Conservation (phyloP, 192 early-diverging fungal species). For the Rhizophagus clarus region DNA sequence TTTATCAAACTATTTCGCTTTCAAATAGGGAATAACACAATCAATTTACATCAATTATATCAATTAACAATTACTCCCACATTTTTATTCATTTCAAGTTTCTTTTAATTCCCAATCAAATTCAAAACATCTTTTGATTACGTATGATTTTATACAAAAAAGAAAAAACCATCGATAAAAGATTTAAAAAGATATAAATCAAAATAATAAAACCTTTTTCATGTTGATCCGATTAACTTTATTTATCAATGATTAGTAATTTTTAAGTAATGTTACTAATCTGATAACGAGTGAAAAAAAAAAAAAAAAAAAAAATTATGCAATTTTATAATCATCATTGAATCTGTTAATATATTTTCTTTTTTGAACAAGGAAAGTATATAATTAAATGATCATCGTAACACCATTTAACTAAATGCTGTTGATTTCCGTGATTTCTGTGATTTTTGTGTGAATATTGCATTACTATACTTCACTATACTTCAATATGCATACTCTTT, state of each 20-base stretch:
- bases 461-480: neutral
- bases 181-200: too few relatives aligned
- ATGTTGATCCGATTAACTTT: neutral
- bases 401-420: constrained; percentile 6
- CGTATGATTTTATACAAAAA: too few relatives aligned
- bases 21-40: neutral
- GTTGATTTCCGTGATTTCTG: neutral
- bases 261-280: neutral
- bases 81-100: too few relatives aligned
- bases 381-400: neutral
- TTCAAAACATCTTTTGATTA: too few relatives aligned
- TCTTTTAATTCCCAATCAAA: too few relatives aligned
- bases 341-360: neutral
- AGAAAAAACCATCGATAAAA: too few relatives aligned
- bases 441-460: constrained; percentile 11
- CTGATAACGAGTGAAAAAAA: too few relatives aligned
- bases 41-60: too few relatives aligned
- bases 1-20: neutral
- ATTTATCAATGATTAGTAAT: neutral
- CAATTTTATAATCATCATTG: neutral
- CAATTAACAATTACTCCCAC: too few relatives aligned
- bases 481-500: neutral
- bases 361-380: neutral
- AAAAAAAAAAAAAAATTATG: neutral
- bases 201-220: too few relatives aligned